Conservation (phyloP, 345 rosid species). For the Citrus mangshanensis region DNA sequence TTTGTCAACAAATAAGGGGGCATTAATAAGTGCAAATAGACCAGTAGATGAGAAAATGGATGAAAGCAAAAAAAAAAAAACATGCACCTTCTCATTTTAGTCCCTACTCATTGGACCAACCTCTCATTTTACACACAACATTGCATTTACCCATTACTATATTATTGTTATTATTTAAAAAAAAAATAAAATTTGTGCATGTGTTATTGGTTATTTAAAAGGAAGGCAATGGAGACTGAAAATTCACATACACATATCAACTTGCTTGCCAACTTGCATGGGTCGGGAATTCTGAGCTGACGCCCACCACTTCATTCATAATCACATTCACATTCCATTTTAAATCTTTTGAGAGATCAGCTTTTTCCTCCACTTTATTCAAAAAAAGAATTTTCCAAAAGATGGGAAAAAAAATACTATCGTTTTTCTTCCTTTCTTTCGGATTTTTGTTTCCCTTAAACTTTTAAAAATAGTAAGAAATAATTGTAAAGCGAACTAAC, state of each 20-base stretch:
- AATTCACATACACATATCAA: neutral
- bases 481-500: no score
- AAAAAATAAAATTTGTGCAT: neutral
- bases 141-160: neutral
- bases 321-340: slow-evolving; percentile 14
- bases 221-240: neutral
- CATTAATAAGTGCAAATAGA: slow-evolving; percentile 18
- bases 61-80: neutral
- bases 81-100: slow-evolving; percentile 6
- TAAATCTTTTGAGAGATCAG: neutral
- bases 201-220: neutral
- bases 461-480: no score
- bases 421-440: neutral
- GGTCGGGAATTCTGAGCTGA: slow-evolving; percentile 17
- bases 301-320: slow-evolving; percentile 1
- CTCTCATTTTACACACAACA: neutral
- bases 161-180: no score
- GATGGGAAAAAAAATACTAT: neutral
- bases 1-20: slow-evolving; percentile 24
- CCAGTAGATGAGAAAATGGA: slow-evolving; percentile 12
- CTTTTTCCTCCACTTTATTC: neutral
- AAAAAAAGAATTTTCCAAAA: neutral
- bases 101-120: slow-evolving; percentile 11
- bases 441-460: no score
- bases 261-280: slow-evolving; percentile 17